Conservation (phyloP, 2,329 filamentous ascomycete genomes). For the Chrysoporthe deuterocubensis region DNA sequence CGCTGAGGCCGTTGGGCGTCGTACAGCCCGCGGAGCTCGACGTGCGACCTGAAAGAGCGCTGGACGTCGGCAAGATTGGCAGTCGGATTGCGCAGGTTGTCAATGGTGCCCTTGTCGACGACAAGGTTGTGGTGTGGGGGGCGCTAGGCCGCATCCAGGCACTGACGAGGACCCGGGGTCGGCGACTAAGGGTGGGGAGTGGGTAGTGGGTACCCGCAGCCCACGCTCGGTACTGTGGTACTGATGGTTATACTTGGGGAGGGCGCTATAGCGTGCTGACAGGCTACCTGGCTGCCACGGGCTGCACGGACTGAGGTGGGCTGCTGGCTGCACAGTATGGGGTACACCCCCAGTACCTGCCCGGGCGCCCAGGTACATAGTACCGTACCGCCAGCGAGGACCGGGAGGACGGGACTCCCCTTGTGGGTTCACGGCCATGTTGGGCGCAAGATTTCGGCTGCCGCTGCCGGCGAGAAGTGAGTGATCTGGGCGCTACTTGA, state of each 20-base stretch:
- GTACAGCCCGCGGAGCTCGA: background rate
- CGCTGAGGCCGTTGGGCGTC: background rate
- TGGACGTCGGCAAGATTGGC: background rate
- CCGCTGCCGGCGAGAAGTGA: slow-evolving; percentile 20
- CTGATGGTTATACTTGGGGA: background rate
- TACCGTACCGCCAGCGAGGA: background rate
- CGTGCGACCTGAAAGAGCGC: background rate
- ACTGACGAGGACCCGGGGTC: slow-evolving; percentile 9
- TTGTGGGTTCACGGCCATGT: background rate
- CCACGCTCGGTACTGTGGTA: background rate
- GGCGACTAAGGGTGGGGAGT: background rate
- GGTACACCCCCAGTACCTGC: background rate
- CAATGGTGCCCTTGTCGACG: slow-evolving; percentile 26
- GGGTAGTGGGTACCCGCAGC: slow-evolving; percentile 5
- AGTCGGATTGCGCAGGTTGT: slow-evolving; percentile 18
- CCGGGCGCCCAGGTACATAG: no score
- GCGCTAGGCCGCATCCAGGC: slow-evolving; percentile 21
- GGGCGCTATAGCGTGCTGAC: no score
- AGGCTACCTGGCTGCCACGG: background rate
- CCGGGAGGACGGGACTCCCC: background rate
- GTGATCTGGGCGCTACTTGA: slow-evolving; percentile 2
- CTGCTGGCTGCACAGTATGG: slow-evolving; percentile 1
- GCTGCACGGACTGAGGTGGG: slow-evolving; percentile 2
- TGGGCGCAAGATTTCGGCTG: slow-evolving; percentile 17
- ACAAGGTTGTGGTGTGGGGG: slow-evolving; percentile 23